These are phyloP conservation scores for Alternaria conjuncta DNA, from an alignment of 2,329 filamentous ascomycete genomes.

Conservation along the genomic window DNA sequence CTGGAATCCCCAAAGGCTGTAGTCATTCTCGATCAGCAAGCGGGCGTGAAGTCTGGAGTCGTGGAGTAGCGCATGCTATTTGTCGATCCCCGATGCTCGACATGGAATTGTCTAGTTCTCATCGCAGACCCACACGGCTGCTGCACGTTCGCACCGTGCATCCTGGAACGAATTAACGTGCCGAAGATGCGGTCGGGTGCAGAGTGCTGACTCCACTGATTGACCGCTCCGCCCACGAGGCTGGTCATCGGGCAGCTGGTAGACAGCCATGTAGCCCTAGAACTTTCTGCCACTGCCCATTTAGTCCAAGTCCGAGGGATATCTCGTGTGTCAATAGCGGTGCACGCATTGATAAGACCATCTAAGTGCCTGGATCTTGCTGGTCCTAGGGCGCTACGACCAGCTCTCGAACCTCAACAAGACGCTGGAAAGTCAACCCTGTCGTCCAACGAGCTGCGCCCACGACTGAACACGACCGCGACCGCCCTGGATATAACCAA, in stretches of 20 bases:
- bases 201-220: conserved; percentile 19
- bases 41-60: conserved; percentile 6
- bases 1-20: not conserved
- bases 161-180: conserved; percentile 13
- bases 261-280: conserved; percentile 5
- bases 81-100: conserved; percentile 18
- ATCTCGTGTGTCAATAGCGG: not conserved
- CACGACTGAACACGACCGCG: conserved; percentile 5
- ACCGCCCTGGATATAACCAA: conserved; percentile 6
- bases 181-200: conserved; percentile 15
- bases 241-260: conserved; percentile 14
- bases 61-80: conserved; percentile 10
- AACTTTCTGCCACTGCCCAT: conserved; percentile 7
- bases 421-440: conserved; percentile 22
- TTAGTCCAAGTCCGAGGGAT: not conserved
- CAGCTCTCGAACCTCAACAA: conserved; percentile 27
- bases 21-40: not conserved
- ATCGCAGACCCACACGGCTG: conserved; percentile 14
- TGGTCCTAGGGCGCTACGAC: not conserved
- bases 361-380: conserved; percentile 16
- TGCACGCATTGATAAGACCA: conserved; percentile 23
- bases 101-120: conserved; percentile 8
- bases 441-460: conserved; percentile 13
- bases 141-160: conserved; percentile 17
- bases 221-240: conserved; percentile 12